phyloP scores from a whole-genome alignment of 2,329 filamentous ascomycete species.

The Polychaeton citri region DNA sequence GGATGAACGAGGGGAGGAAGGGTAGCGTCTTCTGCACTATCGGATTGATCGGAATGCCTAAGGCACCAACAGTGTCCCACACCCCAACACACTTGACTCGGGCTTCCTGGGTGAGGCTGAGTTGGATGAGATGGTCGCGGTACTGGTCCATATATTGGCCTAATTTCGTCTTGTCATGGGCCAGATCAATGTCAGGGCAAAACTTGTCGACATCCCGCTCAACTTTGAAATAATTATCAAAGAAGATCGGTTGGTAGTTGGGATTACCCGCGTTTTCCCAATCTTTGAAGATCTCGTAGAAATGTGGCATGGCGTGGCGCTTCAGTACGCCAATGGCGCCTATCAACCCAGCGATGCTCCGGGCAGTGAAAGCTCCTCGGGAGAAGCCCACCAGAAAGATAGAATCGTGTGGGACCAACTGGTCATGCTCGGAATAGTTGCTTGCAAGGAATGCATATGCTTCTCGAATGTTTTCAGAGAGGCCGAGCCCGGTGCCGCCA shows the following conservation, averaged over 20 bases:
- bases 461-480: conserved; percentile 41
- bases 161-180: conserved; percentile 5
- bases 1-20: conserved; percentile 17
- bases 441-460: conserved; percentile 49
- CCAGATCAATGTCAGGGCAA: conserved; percentile 7
- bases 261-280: conserved; percentile 19
- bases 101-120: conserved; percentile 13
- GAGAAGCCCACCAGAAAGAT: conserved; percentile 35
- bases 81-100: conserved; percentile 32
- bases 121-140: conserved; percentile 12
- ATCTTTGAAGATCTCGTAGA: conserved; percentile 21
- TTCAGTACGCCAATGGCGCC: conserved; percentile 31
- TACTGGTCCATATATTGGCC: conserved; percentile 17
- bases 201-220: conserved; percentile 6
- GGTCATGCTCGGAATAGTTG: conserved; percentile 35
- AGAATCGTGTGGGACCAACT: conserved; percentile 21
- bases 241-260: conserved; percentile 17
- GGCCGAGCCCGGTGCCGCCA: conserved; percentile 20
- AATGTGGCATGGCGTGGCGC: conserved; percentile 18
- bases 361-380: conserved; percentile 31
- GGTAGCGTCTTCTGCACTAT: conserved; percentile 12
- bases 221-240: conserved; percentile 14
- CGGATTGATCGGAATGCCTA: conserved; percentile 23
- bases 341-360: conserved; percentile 31
- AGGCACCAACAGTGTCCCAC: conserved; percentile 36